Evolutionary conservation across 257 asterid genomes (phyloP), one percentile per base, ranked within the genome.

Genomic region (Eustoma russellianum): DNA sequence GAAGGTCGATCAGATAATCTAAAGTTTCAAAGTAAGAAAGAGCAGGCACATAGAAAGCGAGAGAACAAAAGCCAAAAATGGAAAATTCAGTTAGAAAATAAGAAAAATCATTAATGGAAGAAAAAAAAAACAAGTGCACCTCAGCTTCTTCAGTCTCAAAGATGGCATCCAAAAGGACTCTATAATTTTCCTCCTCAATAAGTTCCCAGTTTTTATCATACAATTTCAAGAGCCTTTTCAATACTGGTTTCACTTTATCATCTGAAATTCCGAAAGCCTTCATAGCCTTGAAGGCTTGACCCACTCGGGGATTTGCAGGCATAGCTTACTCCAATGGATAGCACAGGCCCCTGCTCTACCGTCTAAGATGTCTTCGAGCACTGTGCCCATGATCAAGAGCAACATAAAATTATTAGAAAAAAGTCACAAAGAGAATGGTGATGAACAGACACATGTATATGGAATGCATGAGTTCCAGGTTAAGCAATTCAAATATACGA

Each of bases 81-180:
- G n/a, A 8, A n/a, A 52, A 52, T 8, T 28, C 24, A 30, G 17
- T 17, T 41, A 17, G 1, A 40, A 41, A 55, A 6, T 16, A 40
- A 35, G 9, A 41, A 38, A 48, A 55, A 12, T 13, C 30, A 24
- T 24, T 24, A 12, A 17, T 17, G 18, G 12, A 17, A 12, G 16
- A 6, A 17, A 3, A 16, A n/a, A 9, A 10, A 18, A 18, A 34
- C 19, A 41, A 18, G 19, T 16, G 57, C 33, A 91, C 96, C 70
- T 76, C 63, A n/a, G 53, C 57, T 69, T 78, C 90, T 52, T 82
- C 92, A 55, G 60, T 62, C 51, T 87, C 96, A 66, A 82, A 78
- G 53, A 91, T 84, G 55, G 94, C 94, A 77, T 91, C 96, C 5
- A 81, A 83, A 53, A 91, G 98, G 66, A 69, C 88, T 55, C 93